Conservation (phyloP, 805 yeast genomes). For the Zygotorulaspora florentina region DNA sequence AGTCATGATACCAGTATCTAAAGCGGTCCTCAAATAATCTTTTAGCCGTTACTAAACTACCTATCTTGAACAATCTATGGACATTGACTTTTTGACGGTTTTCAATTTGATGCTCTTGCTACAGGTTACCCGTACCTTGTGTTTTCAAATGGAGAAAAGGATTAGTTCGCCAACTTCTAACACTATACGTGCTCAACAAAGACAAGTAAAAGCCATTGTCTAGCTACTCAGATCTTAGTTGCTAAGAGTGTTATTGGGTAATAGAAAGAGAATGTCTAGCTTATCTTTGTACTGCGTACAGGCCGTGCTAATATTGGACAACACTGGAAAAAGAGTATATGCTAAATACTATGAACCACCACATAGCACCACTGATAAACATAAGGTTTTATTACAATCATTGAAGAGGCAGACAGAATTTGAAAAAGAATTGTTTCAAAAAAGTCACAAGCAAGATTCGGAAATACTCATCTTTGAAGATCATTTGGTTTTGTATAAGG, state of each 20-base stretch:
- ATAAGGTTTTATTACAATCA: constrained; percentile 34
- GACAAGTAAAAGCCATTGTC: no score
- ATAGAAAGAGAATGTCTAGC: constrained; percentile 30
- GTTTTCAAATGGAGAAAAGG: constrained; percentile 1
- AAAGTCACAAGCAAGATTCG: constrained; percentile 74
- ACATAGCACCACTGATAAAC: constrained; percentile 37
- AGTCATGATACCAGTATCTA: constrained; percentile 14
- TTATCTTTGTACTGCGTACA: constrained; percentile 75
- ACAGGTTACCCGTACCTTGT: constrained; percentile 2
- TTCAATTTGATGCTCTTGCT: neutral
- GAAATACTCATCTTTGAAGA: constrained; percentile 79
- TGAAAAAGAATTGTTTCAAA: constrained; percentile 65
- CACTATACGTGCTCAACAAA: neutral
- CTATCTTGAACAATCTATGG: neutral
- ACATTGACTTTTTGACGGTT: neutral
- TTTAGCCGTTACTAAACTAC: neutral
- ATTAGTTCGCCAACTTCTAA: neutral
- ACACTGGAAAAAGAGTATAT: constrained; percentile 71
- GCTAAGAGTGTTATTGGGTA: no score
- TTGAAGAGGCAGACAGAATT: constrained; percentile 68
- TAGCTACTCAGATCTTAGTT: no score
- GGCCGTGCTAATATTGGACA: constrained; percentile 77
- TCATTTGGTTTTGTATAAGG: constrained; percentile 81
- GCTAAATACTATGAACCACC: constrained; percentile 81
- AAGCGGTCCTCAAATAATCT: neutral